A percentile compares a stretch with the other conserved stretches of the same genome.
phyloP scores from a whole-genome alignment of 352 stramenopile species.

The Phytophthora palmivora region DNA sequence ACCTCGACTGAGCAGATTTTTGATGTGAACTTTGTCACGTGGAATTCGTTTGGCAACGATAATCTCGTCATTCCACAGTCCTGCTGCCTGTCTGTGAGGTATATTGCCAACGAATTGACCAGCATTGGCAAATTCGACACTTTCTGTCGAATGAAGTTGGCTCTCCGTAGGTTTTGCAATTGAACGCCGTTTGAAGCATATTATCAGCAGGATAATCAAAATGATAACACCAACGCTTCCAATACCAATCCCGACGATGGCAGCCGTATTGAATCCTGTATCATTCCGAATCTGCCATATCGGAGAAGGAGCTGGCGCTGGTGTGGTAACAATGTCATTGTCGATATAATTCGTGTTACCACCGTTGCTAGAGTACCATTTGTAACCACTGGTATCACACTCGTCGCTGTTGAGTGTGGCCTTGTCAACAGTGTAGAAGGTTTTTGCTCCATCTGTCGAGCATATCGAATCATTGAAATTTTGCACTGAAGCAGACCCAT shows the following conservation, averaged over 20 bases:
- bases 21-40: slow-evolving; percentile 29
- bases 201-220: neutral
- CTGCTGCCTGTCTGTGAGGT: neutral
- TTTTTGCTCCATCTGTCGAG: neutral
- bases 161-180: slow-evolving; percentile 6
- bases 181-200: slow-evolving; percentile 10
- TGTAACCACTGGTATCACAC: slow-evolving; percentile 1
- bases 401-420: neutral
- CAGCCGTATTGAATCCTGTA: slow-evolving; percentile 5
- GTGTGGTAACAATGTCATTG: neutral
- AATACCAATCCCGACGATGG: slow-evolving; percentile 5
- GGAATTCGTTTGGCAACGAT: slow-evolving; percentile 39
- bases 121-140: neutral
- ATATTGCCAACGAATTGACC: neutral
- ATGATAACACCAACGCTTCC: slow-evolving; percentile 1
- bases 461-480: slow-evolving; percentile 3
- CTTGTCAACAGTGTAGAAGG: neutral
- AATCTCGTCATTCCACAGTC: slow-evolving; percentile 39
- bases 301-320: neutral
- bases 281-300: too few species aligned
- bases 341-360: neutral
- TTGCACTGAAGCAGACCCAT: slow-evolving; percentile 3
- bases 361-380: slow-evolving; percentile 22
- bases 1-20: slow-evolving; percentile 36
- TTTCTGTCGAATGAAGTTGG: slow-evolving; percentile 13